Evolutionary conservation across 2,329 filamentous ascomycete species (phyloP).

Genomic region (Aulographum hederae): DNA sequence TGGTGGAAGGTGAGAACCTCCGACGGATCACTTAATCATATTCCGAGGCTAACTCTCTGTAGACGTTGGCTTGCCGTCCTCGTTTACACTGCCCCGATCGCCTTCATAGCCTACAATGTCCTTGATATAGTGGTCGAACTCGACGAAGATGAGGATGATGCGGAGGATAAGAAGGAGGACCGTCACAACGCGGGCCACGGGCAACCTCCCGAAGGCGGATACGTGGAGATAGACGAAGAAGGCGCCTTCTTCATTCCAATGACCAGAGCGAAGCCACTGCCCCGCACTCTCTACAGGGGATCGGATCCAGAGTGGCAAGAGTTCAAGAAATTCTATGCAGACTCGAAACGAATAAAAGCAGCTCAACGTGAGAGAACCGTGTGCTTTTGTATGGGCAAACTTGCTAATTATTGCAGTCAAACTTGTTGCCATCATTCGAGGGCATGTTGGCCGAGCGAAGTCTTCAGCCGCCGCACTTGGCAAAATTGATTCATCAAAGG

Average conservation of each 20-base stretch:
- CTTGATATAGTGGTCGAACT: conserved; percentile 1
- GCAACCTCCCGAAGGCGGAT: conserved; percentile 10
- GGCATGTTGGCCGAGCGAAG: no score
- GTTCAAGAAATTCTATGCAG: conserved; percentile 25
- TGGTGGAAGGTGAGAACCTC: no score
- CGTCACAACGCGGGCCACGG: conserved; percentile 15
- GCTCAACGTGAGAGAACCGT: conserved; percentile 15
- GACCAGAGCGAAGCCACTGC: conserved; percentile 23
- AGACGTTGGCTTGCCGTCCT: no score
- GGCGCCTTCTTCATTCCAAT: conserved; percentile 27
- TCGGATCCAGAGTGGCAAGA: conserved; percentile 36
- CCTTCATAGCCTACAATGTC: no score
- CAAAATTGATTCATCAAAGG: conserved; percentile 18
- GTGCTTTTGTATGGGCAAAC: neutral
- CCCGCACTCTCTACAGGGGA: conserved; percentile 25
- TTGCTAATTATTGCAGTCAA: neutral
- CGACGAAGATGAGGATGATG: conserved; percentile 7
- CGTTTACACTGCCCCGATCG: no score
- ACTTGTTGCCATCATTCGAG: neutral
- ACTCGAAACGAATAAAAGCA: conserved; percentile 19
- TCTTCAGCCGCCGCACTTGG: conserved; percentile 11
- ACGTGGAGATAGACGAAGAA: conserved; percentile 9
- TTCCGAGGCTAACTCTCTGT: no score
- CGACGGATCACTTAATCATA: no score
- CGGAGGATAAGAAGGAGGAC: conserved; percentile 13